Percentiles rank a stretch among this genome's conserved stretches.
Evolutionary conservation across 1,284 basidiomycete genomes (phyloP).

Genomic region (Rhodotorula sp.): DNA sequence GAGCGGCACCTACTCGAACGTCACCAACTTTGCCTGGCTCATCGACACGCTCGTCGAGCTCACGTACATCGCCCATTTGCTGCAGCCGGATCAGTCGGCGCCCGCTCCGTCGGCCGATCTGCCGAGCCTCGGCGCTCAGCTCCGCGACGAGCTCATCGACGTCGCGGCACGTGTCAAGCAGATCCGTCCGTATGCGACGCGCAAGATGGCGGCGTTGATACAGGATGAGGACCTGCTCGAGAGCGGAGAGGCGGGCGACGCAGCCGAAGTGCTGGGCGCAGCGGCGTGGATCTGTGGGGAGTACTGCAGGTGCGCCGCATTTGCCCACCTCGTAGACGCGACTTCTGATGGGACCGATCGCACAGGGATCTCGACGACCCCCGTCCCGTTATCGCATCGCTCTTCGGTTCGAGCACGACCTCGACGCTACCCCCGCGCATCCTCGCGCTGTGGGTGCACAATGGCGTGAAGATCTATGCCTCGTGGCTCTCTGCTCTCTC

Average conservation of each 20-base stretch:
- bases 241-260: conserved; percentile 56
- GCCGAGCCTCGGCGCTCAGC: conserved; percentile 19
- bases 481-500: conserved; percentile 75
- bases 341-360: not conserved
- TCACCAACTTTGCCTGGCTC: conserved; percentile 95
- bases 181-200: conserved; percentile 74
- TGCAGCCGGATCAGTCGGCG: conserved; percentile 22
- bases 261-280: conserved; percentile 78
- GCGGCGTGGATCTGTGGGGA: conserved; percentile 96
- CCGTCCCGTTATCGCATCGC: conserved; percentile 52
- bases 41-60: conserved; percentile 88
- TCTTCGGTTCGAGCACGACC: conserved; percentile 63
- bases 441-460: conserved; percentile 75
- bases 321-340: accelerated
- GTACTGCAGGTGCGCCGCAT: conserved; percentile 68
- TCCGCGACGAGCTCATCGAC: conserved; percentile 70
- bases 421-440: conserved; percentile 62
- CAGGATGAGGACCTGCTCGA: conserved; percentile 71
- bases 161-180: conserved; percentile 78
- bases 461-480: conserved; percentile 82
- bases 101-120: not conserved
- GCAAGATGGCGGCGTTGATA: conserved; percentile 74
- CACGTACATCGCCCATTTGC: conserved; percentile 64
- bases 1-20: conserved; percentile 65
- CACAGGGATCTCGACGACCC: conserved; percentile 47